Evolutionary conservation across 768 basidiomycete genomes (phyloP).

Genomic region (Sporobolomyces pararoseus): DNA sequence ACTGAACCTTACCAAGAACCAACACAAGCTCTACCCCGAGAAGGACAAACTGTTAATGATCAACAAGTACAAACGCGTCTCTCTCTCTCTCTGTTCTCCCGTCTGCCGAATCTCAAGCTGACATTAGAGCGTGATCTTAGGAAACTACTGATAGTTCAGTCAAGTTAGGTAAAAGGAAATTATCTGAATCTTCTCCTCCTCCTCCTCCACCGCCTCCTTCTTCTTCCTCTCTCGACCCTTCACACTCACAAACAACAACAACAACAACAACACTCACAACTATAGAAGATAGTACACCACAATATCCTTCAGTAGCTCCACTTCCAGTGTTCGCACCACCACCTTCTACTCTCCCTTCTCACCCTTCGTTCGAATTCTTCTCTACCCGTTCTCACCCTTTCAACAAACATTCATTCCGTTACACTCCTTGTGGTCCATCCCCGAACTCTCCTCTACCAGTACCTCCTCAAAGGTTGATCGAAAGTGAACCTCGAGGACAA

Average conservation of each 20-base stretch:
- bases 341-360: conserved; percentile 2
- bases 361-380: conserved; percentile 40
- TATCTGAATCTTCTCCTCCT: background rate
- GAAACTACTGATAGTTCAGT: background rate
- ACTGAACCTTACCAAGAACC: background rate
- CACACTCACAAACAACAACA: too few species aligned
- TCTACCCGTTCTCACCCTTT: conserved; percentile 46
- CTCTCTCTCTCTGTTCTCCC: background rate
- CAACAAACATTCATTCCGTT: conserved; percentile 47
- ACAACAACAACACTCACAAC: background rate
- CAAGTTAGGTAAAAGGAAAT: conserved; percentile 11
- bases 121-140: background rate
- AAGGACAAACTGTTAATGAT: background rate
- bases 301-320: background rate
- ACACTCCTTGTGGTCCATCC: conserved; percentile 55
- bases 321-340: conserved; percentile 10
- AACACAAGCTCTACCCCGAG: background rate
- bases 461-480: conserved; percentile 69
- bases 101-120: background rate
- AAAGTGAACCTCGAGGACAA: conserved; percentile 65
- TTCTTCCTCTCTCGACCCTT: background rate
- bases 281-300: background rate
- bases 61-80: background rate
- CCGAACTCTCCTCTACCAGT: conserved; percentile 53
- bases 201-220: background rate